Conservation (phyloP, 2,329 filamentous ascomycete genomes). For the Colletotrichum orbiculare region DNA sequence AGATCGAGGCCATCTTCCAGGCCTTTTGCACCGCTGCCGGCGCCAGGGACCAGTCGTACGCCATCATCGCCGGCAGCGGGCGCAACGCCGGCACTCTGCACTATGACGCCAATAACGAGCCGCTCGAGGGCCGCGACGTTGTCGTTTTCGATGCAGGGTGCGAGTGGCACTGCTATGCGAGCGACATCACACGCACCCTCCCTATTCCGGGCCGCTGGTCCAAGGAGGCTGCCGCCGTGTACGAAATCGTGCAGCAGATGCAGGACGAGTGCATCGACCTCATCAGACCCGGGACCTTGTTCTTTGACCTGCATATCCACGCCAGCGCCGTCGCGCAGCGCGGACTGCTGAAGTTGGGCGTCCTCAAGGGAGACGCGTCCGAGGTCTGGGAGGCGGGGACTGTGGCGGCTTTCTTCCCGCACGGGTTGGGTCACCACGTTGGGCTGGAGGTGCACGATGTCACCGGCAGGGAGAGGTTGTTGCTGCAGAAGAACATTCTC, state of each 20-base stretch:
- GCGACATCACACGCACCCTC: slow-evolving; percentile 90
- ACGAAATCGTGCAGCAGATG: slow-evolving; percentile 84
- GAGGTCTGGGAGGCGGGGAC: slow-evolving; percentile 65
- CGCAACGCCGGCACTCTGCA: slow-evolving; percentile 87
- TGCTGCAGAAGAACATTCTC: slow-evolving; percentile 42
- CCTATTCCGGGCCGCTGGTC: slow-evolving; percentile 79
- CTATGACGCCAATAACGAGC: slow-evolving; percentile 83
- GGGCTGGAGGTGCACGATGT: slow-evolving; percentile 75
- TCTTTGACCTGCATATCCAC: slow-evolving; percentile 77
- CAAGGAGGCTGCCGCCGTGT: slow-evolving; percentile 76
- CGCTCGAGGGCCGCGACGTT: slow-evolving; percentile 75
- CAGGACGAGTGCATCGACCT: slow-evolving; percentile 78
- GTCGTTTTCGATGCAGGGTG: slow-evolving; percentile 89
- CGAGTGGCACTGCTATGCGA: slow-evolving; percentile 87
- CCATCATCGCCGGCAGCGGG: slow-evolving; percentile 87
- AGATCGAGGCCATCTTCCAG: slow-evolving; percentile 84
- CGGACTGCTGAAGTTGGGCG: slow-evolving; percentile 77
- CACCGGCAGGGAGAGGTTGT: slow-evolving; percentile 52
- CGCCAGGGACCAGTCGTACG: slow-evolving; percentile 84
- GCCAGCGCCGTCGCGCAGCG: slow-evolving; percentile 79
- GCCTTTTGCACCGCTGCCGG: slow-evolving; percentile 77
- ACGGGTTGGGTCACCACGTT: slow-evolving; percentile 73
- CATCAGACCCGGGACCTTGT: slow-evolving; percentile 76
- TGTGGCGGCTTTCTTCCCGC: slow-evolving; percentile 72
- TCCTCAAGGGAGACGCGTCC: slow-evolving; percentile 72